phyloP scores from a whole-genome alignment of 768 basidiomycete species.

The Suillus spraguei region DNA sequence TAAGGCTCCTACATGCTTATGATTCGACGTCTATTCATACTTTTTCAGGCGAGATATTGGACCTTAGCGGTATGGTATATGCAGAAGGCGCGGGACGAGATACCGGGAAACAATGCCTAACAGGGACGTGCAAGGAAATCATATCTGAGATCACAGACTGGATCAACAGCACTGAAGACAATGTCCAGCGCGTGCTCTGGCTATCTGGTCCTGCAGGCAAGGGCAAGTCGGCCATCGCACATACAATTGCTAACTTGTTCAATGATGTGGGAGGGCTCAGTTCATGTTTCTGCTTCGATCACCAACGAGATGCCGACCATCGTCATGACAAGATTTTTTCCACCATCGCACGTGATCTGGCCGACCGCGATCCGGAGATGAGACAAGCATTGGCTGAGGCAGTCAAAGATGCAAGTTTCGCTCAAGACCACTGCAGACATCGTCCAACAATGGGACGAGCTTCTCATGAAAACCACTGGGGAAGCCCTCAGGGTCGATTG shows the following conservation, averaged over 20 bases:
- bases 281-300: conserved; percentile 7
- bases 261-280: conserved; percentile 10
- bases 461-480: conserved; percentile 19
- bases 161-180: conserved; percentile 16
- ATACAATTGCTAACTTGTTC: conserved; percentile 25
- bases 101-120: no score
- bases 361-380: no score
- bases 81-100: no score
- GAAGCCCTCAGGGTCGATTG: conserved; percentile 2
- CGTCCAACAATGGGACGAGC: conserved; percentile 17
- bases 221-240: conserved; percentile 3
- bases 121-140: no score
- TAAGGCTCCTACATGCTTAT: no score
- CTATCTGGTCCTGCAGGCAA: no score
- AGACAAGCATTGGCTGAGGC: conserved; percentile 1
- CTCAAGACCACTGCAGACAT: not conserved
- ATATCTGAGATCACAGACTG: no score
- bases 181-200: conserved; percentile 4
- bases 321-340: conserved; percentile 16
- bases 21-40: no score
- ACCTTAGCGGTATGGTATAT: no score
- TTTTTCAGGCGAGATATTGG: no score
- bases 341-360: conserved; percentile 13
- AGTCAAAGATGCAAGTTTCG: not conserved
- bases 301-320: conserved; percentile 9